Percentiles rank a stretch among this genome's conserved stretches.
phyloP scores from a whole-genome alignment of 2,329 filamentous ascomycete genomes.

The Colletotrichum salicis region DNA sequence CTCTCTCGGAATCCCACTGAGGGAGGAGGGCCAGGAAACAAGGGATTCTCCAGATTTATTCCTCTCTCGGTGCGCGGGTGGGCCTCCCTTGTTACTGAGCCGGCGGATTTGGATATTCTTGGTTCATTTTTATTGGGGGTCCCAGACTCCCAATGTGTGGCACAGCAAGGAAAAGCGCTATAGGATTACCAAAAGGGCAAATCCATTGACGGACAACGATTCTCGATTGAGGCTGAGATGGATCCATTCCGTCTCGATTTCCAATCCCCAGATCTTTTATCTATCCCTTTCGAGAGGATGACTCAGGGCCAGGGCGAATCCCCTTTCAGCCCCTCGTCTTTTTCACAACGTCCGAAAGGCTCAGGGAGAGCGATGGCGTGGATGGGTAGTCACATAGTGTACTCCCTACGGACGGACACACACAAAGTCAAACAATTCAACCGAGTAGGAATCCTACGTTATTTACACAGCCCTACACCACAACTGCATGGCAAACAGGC shows the following conservation, averaged over 20 bases:
- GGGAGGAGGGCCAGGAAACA: conserved; percentile 1
- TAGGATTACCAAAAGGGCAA: conserved; percentile 14
- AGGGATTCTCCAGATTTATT: conserved; percentile 13
- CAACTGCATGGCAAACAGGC: neutral
- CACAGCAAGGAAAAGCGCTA: conserved; percentile 21
- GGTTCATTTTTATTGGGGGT: conserved; percentile 12
- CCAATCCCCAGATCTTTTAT: neutral
- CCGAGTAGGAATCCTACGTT: neutral
- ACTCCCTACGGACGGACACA: too few species aligned
- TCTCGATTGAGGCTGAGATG: conserved; percentile 15
- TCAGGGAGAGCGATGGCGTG: neutral
- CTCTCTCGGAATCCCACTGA: neutral
- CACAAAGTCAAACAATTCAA: neutral
- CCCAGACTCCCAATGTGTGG: conserved; percentile 20
- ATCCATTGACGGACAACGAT: conserved; percentile 2
- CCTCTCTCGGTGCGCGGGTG: conserved; percentile 17
- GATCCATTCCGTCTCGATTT: conserved; percentile 18
- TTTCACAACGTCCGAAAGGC: neutral
- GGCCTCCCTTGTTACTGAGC: conserved; percentile 18
- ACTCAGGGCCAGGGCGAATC: neutral
- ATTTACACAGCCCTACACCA: neutral
- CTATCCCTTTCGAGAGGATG: conserved; percentile 15
- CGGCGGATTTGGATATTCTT: conserved; percentile 9
- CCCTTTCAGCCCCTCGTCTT: conserved; percentile 1
- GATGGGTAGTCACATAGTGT: neutral